A percentile compares a stretch with the other conserved stretches of the same genome.
phyloP scores from a whole-genome alignment of 1,284 basidiomycete species.

The Vanrija sp. region DNA sequence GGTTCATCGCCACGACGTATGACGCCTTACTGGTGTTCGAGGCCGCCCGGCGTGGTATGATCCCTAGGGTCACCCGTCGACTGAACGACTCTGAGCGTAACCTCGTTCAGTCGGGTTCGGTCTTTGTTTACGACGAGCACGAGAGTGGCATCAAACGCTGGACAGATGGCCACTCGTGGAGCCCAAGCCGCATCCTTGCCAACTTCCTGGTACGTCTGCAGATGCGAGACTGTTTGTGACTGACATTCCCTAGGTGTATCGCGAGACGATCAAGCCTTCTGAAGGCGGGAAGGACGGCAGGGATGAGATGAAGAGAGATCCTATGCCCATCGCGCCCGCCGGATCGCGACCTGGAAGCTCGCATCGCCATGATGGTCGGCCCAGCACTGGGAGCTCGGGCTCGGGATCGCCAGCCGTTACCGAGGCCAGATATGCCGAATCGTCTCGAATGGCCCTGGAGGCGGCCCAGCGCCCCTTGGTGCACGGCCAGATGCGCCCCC shows the following conservation, averaged over 20 bases:
- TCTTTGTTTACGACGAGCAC: slow-evolving; percentile 97
- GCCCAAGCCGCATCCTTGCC: slow-evolving; percentile 62
- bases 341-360: slow-evolving; percentile 7
- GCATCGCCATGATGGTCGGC: slow-evolving; percentile 8
- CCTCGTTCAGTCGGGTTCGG: slow-evolving; percentile 88
- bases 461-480: slow-evolving; percentile 9
- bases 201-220: slow-evolving; percentile 68
- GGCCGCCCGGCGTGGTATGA: slow-evolving; percentile 80
- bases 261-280: slow-evolving; percentile 76
- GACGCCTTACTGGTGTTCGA: slow-evolving; percentile 95
- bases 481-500: slow-evolving; percentile 19
- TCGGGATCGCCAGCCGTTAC: slow-evolving; percentile 6
- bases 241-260: slow-evolving; percentile 60
- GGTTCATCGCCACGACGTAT: slow-evolving; percentile 90
- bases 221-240: not conserved
- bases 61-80: slow-evolving; percentile 88
- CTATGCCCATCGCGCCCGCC: not conserved
- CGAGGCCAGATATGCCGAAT: slow-evolving; percentile 9
- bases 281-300: slow-evolving; percentile 13
- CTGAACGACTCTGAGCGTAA: slow-evolving; percentile 87
- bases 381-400: slow-evolving; percentile 13
- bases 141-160: slow-evolving; percentile 97
- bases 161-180: slow-evolving; percentile 96
- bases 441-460: slow-evolving; percentile 19
- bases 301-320: slow-evolving; percentile 13